Evolutionary conservation across 169 alveolate genomes (phyloP).

Genomic region (Plasmodium gaboni): DNA sequence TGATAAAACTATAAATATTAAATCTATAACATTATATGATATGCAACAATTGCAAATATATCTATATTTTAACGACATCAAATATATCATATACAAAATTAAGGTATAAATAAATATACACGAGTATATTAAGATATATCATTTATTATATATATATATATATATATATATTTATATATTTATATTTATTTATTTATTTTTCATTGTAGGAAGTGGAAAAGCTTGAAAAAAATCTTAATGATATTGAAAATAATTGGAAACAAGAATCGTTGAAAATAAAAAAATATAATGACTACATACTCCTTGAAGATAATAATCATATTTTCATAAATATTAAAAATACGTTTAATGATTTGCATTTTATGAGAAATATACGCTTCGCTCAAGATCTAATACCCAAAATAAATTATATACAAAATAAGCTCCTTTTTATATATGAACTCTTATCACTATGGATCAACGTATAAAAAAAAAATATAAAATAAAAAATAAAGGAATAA

Average conservation of each 20-base stretch:
- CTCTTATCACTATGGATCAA: slow-evolving; percentile 45
- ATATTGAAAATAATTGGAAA: slow-evolving; percentile 69
- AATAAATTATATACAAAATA: slow-evolving; percentile 59
- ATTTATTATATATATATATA: background rate
- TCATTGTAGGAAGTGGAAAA: slow-evolving; percentile 69
- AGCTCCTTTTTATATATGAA: slow-evolving; percentile 43
- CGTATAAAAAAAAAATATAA: slow-evolving; percentile 2
- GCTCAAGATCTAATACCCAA: slow-evolving; percentile 71
- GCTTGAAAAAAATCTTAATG: slow-evolving; percentile 44
- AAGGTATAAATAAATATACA: slow-evolving; percentile 15
- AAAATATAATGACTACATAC: slow-evolving; percentile 51
- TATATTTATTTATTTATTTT: background rate
- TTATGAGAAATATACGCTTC: slow-evolving; percentile 61
- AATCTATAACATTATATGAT: slow-evolving; percentile 66
- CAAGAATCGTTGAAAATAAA: slow-evolving; percentile 57
- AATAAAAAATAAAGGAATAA: background rate
- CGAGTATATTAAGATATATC: too few species aligned
- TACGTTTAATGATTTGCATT: slow-evolving; percentile 59
- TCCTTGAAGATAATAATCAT: slow-evolving; percentile 44
- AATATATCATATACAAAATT: slow-evolving; percentile 71
- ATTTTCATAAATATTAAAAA: slow-evolving; percentile 65
- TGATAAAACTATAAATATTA: slow-evolving; percentile 49
- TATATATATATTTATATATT: background rate
- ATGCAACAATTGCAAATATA: slow-evolving; percentile 57
- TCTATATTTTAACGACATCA: slow-evolving; percentile 52